Evolutionary conservation across 768 basidiomycete species (phyloP).

Genomic region (Daedaleopsis sinensis): DNA sequence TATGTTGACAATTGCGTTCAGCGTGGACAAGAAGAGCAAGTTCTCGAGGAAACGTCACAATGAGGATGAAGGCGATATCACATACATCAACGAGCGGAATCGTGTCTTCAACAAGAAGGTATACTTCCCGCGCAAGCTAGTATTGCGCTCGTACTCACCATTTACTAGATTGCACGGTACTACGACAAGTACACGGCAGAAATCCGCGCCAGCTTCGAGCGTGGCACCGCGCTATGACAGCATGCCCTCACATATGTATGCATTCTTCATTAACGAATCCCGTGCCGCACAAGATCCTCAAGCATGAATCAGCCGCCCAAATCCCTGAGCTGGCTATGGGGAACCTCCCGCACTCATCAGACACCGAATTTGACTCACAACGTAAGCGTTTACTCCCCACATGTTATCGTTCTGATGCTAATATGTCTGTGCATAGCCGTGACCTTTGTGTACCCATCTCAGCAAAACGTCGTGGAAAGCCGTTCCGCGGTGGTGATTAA

Average conservation of each 20-base stretch:
- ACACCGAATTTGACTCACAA: slow-evolving; percentile 17
- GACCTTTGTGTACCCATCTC: slow-evolving; percentile 11
- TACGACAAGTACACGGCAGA: slow-evolving; percentile 97
- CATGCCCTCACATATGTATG: neutral
- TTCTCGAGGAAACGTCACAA: slow-evolving; percentile 89
- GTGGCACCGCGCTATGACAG: slow-evolving; percentile 83
- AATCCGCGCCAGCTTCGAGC: slow-evolving; percentile 96
- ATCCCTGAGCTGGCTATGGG: neutral
- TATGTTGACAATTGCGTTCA: slow-evolving; percentile 34
- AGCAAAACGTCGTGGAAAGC: neutral
- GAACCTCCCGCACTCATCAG: slow-evolving; percentile 2
- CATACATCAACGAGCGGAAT: slow-evolving; percentile 99
- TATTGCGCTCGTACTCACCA: neutral
- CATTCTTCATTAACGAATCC: no score
- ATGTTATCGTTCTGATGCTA: neutral
- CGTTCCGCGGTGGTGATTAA: neutral
- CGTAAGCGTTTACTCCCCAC: neutral
- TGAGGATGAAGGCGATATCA: slow-evolving; percentile 95
- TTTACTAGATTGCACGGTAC: slow-evolving; percentile 80
- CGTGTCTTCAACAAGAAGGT: slow-evolving; percentile 99
- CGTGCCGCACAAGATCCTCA: neutral
- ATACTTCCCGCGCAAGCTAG: slow-evolving; percentile 5
- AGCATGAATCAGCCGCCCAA: neutral
- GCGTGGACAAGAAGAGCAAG: slow-evolving; percentile 87
- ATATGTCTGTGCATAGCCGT: slow-evolving; percentile 4